Conservation (phyloP, 179 eudicot species). For the Nepenthes alata region DNA sequence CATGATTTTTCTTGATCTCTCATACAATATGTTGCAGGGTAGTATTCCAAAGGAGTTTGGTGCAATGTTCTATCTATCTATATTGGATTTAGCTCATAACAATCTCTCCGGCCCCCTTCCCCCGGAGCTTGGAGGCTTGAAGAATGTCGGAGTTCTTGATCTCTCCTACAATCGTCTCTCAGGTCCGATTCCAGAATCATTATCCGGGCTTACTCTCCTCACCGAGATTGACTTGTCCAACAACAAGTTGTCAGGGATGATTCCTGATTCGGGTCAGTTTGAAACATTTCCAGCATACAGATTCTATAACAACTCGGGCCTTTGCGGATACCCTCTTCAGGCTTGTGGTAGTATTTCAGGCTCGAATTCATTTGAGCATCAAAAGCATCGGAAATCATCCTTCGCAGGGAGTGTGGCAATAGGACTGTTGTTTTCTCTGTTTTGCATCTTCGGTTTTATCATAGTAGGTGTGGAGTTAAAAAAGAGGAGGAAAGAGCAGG, state of each 20-base stretch:
- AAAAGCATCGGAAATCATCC: slow-evolving; percentile 42
- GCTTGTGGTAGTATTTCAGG: slow-evolving; percentile 22
- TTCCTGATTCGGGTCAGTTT: slow-evolving; percentile 61
- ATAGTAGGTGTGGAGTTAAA: slow-evolving; percentile 44
- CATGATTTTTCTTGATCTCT: slow-evolving; percentile 79
- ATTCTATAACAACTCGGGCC: slow-evolving; percentile 63
- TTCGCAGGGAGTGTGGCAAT: slow-evolving; percentile 66
- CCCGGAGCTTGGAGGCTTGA: slow-evolving; percentile 44
- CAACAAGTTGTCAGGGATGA: slow-evolving; percentile 55
- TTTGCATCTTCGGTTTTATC: slow-evolving; percentile 61
- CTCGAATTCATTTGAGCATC: slow-evolving; percentile 20
- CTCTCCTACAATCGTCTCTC: slow-evolving; percentile 58
- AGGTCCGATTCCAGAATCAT: slow-evolving; percentile 51
- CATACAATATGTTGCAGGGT: slow-evolving; percentile 61
- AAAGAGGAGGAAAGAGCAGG: slow-evolving; percentile 45
- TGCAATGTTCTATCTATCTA: slow-evolving; percentile 47
- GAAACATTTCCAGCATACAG: slow-evolving; percentile 52
- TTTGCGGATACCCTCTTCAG: slow-evolving; percentile 77
- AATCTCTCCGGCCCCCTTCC: slow-evolving; percentile 70
- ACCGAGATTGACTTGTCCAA: slow-evolving; percentile 56
- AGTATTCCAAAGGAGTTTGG: slow-evolving; percentile 82
- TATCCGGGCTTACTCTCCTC: slow-evolving; percentile 44
- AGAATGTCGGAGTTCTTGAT: slow-evolving; percentile 54
- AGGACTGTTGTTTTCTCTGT: slow-evolving; percentile 63
- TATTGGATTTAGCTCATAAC: slow-evolving; percentile 75